These are phyloP conservation scores for Tetrahymena thermophila DNA, from an alignment of 73 alveolate genomes.

Conservation along the genomic window DNA sequence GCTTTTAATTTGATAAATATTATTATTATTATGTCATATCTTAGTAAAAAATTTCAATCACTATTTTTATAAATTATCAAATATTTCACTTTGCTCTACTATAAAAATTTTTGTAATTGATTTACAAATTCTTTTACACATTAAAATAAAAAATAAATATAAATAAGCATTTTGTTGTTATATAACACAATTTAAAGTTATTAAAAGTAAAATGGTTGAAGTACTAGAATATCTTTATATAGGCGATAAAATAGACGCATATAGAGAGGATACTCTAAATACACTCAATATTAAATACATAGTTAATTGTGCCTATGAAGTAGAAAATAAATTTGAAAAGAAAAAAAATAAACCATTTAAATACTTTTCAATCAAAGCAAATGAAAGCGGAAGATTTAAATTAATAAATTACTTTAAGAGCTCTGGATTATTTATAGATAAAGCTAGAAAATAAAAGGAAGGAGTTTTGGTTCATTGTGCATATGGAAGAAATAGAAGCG, in stretches of 20 bases:
- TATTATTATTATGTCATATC: too few species aligned
- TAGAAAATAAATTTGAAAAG: background rate
- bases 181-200: background rate
- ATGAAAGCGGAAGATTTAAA: background rate
- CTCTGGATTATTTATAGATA: background rate
- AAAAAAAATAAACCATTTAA: background rate
- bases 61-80: too few species aligned
- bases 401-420: background rate
- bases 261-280: background rate
- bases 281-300: background rate
- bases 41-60: too few species aligned
- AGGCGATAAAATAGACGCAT: background rate
- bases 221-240: background rate
- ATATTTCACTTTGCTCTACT: background rate
- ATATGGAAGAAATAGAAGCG: background rate
- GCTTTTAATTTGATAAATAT: too few species aligned
- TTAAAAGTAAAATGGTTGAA: background rate
- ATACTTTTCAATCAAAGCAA: background rate
- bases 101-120: too few species aligned
- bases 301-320: background rate
- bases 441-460: background rate
- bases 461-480: background rate
- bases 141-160: too few species aligned
- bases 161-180: background rate
- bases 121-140: too few species aligned